Evolutionary conservation across 306 rosid genomes (phyloP).

Genomic region (Alnus glutinosa): DNA sequence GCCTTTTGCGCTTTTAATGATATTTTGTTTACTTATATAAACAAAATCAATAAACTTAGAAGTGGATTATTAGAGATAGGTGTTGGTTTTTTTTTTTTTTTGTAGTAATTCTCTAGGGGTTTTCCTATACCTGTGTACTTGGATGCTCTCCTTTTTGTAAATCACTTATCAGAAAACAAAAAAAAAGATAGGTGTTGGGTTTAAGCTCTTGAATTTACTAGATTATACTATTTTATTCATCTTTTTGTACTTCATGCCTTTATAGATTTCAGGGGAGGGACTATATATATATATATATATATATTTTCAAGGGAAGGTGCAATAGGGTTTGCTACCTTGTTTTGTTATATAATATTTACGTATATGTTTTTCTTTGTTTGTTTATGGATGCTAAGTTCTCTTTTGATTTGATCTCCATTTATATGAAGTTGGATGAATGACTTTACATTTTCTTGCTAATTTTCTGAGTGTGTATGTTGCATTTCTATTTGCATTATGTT

Average conservation of each 20-base stretch:
- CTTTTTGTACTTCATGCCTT: not conserved
- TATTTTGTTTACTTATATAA: no score
- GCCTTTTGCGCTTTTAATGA: no score
- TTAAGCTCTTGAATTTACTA: not conserved
- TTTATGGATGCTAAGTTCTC: not conserved
- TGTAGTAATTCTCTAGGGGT: not conserved
- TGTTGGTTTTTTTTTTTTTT: not conserved
- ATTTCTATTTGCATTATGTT: conserved; percentile 26
- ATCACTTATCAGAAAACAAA: not conserved
- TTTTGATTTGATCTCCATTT: not conserved
- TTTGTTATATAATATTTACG: no score
- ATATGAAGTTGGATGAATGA: not conserved
- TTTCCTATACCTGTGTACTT: not conserved
- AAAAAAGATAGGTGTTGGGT: not conserved
- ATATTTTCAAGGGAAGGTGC: no score
- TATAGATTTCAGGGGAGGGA: not conserved
- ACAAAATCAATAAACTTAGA: not conserved
- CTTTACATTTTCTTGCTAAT: conserved; percentile 8
- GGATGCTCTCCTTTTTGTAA: not conserved
- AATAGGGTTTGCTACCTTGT: no score
- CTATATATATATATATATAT: no score
- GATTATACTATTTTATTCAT: not conserved
- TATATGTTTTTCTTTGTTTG: no score
- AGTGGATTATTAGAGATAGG: conserved; percentile 18
- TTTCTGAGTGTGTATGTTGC: not conserved